Conservation (phyloP, 306 rosid species). For the Delonix regia region DNA sequence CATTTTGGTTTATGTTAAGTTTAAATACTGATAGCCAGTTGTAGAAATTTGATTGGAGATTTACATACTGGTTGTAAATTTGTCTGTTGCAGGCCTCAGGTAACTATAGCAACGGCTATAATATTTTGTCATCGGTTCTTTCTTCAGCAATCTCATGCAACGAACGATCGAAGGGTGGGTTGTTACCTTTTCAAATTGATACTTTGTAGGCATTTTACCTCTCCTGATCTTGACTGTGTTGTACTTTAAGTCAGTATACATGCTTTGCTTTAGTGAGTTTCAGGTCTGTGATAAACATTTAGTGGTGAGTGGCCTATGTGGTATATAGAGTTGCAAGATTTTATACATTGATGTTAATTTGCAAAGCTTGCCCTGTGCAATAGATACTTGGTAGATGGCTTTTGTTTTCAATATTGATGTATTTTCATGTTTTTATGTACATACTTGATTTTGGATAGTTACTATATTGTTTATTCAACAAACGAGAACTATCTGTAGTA, state of each 20-base stretch:
- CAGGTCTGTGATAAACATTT: constrained; percentile 3
- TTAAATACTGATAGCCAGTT: constrained; percentile 30
- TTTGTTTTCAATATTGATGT: constrained; percentile 16
- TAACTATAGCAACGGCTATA: constrained; percentile 61
- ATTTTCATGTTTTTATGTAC: constrained; percentile 15
- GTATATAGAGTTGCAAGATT: neutral
- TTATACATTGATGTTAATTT: constrained; percentile 4
- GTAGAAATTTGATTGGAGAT: constrained; percentile 25
- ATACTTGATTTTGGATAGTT: constrained; percentile 7
- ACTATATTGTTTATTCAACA: neutral
- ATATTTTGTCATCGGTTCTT: constrained; percentile 62
- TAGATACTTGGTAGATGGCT: constrained; percentile 17
- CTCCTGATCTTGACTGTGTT: constrained; percentile 23
- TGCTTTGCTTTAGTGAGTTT: constrained; percentile 16
- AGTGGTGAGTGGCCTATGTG: neutral
- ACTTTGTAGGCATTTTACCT: constrained; percentile 45
- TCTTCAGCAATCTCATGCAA: constrained; percentile 61
- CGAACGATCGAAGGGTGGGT: constrained; percentile 58
- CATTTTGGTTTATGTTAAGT: constrained; percentile 12
- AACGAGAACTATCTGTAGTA: neutral
- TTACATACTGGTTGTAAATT: constrained; percentile 37
- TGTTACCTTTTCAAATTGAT: constrained; percentile 37
- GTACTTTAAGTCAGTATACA: neutral
- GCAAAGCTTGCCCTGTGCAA: constrained; percentile 10
- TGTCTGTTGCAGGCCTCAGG: constrained; percentile 55